Conservation (phyloP, 345 rosid species). For the Citrus cavaleriei region DNA sequence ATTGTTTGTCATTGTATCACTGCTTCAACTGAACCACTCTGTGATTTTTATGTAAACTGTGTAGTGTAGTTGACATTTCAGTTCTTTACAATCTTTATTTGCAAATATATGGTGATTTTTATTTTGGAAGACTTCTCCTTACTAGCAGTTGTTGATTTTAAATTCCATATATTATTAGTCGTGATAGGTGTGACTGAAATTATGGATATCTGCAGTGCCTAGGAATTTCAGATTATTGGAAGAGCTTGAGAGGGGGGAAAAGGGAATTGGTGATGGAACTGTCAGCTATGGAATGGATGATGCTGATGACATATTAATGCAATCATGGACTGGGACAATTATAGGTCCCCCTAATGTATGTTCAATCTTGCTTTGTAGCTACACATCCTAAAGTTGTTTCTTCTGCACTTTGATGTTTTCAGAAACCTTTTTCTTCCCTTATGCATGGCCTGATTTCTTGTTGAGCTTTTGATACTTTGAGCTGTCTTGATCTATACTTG, state of each 20-base stretch:
- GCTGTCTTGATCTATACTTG: background rate
- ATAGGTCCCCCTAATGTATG: conserved; percentile 67
- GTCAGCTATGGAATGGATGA: conserved; percentile 99
- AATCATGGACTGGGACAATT: conserved; percentile 85
- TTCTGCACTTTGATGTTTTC: background rate
- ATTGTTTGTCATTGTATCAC: background rate
- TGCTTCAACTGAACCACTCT: background rate
- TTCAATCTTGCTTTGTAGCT: background rate
- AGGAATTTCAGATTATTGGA: conserved; percentile 70
- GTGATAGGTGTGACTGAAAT: conserved; percentile 4
- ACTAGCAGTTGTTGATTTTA: background rate
- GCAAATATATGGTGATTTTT: background rate
- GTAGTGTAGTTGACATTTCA: background rate
- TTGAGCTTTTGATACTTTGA: background rate
- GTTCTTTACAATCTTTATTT: background rate
- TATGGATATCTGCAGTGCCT: conserved; percentile 44
- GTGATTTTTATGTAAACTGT: background rate
- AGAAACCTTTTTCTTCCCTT: background rate
- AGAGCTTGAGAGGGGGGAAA: conserved; percentile 85
- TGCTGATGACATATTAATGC: conserved; percentile 92
- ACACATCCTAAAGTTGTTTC: background rate
- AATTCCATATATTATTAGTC: background rate
- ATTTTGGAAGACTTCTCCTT: background rate
- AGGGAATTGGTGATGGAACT: conserved; percentile 91
- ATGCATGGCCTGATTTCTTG: background rate